Evolutionary conservation across 2,329 filamentous ascomycete species (phyloP), one percentile per base, ranked within the genome.

Genomic region (Monosporascus sp.): DNA sequence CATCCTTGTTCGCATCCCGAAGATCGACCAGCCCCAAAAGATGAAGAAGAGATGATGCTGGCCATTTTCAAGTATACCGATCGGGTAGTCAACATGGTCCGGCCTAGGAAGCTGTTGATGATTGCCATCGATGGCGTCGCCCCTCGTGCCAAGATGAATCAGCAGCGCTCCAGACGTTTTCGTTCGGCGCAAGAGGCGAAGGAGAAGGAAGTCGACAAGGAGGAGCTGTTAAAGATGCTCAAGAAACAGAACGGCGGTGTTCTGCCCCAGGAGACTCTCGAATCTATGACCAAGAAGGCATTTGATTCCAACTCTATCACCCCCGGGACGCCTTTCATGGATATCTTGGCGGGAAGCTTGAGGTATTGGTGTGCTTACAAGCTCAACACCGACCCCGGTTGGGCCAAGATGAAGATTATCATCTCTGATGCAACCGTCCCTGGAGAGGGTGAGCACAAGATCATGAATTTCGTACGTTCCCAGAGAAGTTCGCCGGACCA

Each of bases 51-150:
- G 74, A 99, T 99, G 94, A 99, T 99, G 94, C 71, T 97, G 64
- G 95, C 95, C 68, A 86, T 99, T 57, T 99, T 99, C 78, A 90
- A 88, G 68, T 99, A 99, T 73, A 99, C 94, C n/a, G 92, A 99
- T 68, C 88, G 94, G 55, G 92, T 99, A 24, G 90, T 99, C 61
- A 97, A 96, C 70, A 99, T 99, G 93, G 93, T 96, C 60, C 89
- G 94, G 56, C 94, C 94, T 9, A 86, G 94, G 63, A 97, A 97
- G 74, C 76, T 99, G 48, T 81, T 99, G 52, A 94, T 97, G 89
- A 97, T 99, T 67, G 94, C 94, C 65, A 92, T 99, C 69, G 94
- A 99, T 74, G 94, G 94, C 69, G 94, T 99, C 59, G 94, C 94
- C 5, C 95, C 94, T 47, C 88, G 94, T 70, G 95, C 95, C 55